A percentile compares a stretch with the other conserved stretches of the same genome.
phyloP scores from a whole-genome alignment of 768 basidiomycete species.

The Pleurotus eryngii region DNA sequence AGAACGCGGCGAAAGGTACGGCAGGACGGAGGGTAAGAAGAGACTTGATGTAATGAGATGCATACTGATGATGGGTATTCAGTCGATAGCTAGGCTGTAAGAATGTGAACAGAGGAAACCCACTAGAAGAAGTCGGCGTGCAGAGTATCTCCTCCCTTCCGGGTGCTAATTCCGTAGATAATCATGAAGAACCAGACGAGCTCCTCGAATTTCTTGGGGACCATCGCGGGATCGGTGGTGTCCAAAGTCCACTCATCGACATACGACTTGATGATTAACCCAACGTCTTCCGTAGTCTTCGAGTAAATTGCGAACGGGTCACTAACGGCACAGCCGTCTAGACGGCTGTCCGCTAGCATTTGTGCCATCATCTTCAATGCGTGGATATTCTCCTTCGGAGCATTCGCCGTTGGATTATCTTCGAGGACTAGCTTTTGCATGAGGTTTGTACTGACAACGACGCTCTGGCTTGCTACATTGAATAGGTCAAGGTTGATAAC shows the following conservation, averaged over 20 bases:
- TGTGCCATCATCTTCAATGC: constrained; percentile 53
- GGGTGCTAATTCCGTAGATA: constrained; percentile 57
- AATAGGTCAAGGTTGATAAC: neutral
- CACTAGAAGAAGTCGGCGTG: constrained; percentile 61
- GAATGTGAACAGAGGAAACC: constrained; percentile 19
- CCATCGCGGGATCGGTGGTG: constrained; percentile 26
- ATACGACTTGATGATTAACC: constrained; percentile 37
- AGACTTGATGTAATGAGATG: constrained; percentile 65
- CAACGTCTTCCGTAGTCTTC: constrained; percentile 31
- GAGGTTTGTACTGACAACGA: neutral
- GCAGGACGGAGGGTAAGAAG: constrained; percentile 52
- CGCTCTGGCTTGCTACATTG: neutral
- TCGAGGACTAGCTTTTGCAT: constrained; percentile 2
- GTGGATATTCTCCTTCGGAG: constrained; percentile 25
- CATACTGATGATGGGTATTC: constrained; percentile 41
- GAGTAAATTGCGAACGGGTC: constrained; percentile 24
- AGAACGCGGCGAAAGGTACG: constrained; percentile 35
- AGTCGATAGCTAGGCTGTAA: neutral
- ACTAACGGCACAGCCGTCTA: constrained; percentile 19
- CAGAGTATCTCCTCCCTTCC: constrained; percentile 38
- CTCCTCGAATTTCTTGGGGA: constrained; percentile 62
- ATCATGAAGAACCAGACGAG: constrained; percentile 51
- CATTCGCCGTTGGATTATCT: neutral
- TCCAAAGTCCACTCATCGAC: constrained; percentile 43
- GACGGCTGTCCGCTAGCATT: constrained; percentile 48